Percentiles rank a stretch among this genome's conserved stretches.
Evolutionary conservation across 371 early-diverging fungal species (phyloP).

Genomic region (Phascolomyces articulosus): DNA sequence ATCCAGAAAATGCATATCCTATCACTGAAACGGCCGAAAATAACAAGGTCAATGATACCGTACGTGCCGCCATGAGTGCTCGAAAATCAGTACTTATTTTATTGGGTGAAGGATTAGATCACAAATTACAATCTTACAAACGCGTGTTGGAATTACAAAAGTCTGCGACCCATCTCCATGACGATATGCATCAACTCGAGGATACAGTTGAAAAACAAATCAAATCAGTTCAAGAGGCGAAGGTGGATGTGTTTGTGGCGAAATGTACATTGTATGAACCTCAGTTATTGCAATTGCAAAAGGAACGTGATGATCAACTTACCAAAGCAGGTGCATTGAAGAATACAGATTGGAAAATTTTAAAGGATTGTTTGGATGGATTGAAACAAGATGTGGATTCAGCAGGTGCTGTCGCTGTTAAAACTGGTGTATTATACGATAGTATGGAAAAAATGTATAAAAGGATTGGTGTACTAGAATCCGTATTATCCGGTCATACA

Average conservation of each 20-base stretch:
- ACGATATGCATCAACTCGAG: constrained; percentile 34
- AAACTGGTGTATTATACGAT: constrained; percentile 4
- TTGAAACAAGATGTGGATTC: constrained; percentile 16
- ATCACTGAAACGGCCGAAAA: constrained; percentile 27
- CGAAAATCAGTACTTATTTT: constrained; percentile 37
- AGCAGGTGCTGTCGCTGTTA: constrained; percentile 14
- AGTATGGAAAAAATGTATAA: constrained; percentile 15
- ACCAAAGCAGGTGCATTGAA: constrained; percentile 28
- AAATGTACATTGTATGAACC: constrained; percentile 32
- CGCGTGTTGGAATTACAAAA: constrained; percentile 35
- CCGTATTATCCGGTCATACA: constrained; percentile 23
- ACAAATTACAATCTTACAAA: constrained; percentile 37
- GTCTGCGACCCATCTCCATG: constrained; percentile 29
- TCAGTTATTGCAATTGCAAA: constrained; percentile 30
- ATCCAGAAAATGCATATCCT: constrained; percentile 32
- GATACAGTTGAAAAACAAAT: constrained; percentile 38
- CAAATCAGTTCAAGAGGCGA: constrained; percentile 19
- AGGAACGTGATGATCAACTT: constrained; percentile 33
- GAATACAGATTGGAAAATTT: constrained; percentile 28
- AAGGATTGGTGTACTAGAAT: constrained; percentile 22
- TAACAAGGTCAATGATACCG: constrained; percentile 35
- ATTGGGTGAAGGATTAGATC: constrained; percentile 42
- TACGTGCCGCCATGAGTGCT: constrained; percentile 32
- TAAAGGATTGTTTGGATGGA: constrained; percentile 23
- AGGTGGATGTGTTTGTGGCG: constrained; percentile 35